Evolutionary conservation across 2,329 filamentous ascomycete genomes (phyloP).

Genomic region (Fusarium piperis): DNA sequence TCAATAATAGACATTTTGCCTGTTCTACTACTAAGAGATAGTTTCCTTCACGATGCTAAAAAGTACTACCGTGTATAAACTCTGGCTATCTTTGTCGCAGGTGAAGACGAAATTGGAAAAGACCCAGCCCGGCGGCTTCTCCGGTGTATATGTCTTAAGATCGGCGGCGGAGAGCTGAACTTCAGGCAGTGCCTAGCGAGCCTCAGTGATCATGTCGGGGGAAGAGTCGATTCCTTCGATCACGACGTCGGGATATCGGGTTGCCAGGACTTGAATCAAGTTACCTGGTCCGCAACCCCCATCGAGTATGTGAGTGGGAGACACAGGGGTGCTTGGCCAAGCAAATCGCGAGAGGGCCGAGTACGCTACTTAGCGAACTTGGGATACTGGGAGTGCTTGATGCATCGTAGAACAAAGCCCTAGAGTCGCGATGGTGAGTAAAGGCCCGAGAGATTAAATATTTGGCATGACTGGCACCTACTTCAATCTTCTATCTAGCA

Average conservation of each 20-base stretch:
- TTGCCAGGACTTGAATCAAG: not conserved
- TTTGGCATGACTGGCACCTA: not conserved
- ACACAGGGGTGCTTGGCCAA: not conserved
- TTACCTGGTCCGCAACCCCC: not conserved
- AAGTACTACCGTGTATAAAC: too few species aligned
- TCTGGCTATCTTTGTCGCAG: too few species aligned
- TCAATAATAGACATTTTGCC: too few species aligned
- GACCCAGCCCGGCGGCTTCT: not conserved
- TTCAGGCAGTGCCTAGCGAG: not conserved
- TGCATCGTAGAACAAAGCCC: not conserved
- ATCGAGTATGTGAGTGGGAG: not conserved
- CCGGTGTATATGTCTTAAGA: not conserved
- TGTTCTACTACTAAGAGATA: too few species aligned
- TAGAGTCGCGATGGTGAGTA: not conserved
- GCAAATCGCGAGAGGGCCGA: not conserved
- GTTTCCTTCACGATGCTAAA: too few species aligned
- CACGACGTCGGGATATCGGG: not conserved
- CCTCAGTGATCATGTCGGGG: not conserved
- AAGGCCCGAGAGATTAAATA: not conserved
- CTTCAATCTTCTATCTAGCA: not conserved
- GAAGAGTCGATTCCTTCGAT: not conserved
- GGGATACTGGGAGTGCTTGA: too few species aligned
- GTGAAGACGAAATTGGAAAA: not conserved
- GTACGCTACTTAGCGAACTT: not conserved
- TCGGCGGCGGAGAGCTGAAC: not conserved